Conservation (phyloP, 495 filamentous ascomycete genomes). For the Chaetomium fimeti region DNA sequence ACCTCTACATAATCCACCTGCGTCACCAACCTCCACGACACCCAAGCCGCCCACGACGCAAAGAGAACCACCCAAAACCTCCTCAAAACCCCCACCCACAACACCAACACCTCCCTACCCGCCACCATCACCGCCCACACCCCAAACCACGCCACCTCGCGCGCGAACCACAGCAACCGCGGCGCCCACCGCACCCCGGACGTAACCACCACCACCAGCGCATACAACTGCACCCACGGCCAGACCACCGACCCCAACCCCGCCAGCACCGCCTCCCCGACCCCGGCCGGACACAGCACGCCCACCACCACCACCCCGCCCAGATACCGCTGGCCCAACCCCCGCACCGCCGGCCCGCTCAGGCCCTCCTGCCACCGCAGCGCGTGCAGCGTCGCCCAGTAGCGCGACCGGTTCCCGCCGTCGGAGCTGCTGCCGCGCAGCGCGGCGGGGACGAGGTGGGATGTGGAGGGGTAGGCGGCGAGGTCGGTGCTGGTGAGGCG, state of each 20-base stretch:
- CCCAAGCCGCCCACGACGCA: neutral
- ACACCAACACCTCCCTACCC: neutral
- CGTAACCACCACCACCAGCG: neutral
- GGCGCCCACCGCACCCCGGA: neutral
- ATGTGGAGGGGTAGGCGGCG: neutral
- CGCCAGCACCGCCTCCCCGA: neutral
- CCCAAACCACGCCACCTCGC: neutral
- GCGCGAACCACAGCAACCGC: neutral
- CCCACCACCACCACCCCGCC: neutral
- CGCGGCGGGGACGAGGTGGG: neutral
- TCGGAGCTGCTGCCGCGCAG: no score
- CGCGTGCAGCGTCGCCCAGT: constrained; percentile 12
- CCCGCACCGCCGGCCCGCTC: neutral
- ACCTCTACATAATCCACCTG: neutral
- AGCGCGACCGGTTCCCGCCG: neutral
- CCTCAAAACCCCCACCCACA: neutral
- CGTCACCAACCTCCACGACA: neutral
- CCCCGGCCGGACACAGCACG: neutral
- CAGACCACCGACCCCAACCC: neutral
- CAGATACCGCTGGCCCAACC: no score
- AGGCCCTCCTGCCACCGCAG: neutral
- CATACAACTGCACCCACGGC: neutral
- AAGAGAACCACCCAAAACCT: neutral
- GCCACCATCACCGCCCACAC: neutral
- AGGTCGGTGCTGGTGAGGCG: neutral